Base-by-base conservation (phyloP, 2,329 filamentous ascomycete species). In the Pyrenophora tritici-repentis region DNA sequence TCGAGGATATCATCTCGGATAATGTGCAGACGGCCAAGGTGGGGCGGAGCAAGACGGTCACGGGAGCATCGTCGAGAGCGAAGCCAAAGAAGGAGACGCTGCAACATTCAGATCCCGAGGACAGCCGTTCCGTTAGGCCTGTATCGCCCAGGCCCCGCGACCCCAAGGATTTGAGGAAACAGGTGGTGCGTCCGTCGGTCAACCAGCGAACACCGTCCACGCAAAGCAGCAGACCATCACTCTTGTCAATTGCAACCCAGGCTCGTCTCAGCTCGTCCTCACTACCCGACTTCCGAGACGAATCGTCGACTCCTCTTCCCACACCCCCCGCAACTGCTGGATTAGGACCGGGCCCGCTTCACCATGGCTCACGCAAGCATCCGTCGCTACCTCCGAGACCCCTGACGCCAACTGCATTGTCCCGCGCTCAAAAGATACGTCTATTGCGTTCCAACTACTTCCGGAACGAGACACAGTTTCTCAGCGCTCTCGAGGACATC, bases 361-460 rank as follows among this genome's bases (percentile, higher is more conserved):
- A 68, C 20, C 73, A 74, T 42, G 52, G 69, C n/a, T 56, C 61
- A 31, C 68, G 76, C 42, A 73, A 85, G 60, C 86, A 64, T 49
- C 42, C 88, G 72, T 84, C 86, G 2, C 86, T 75, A 65, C 73
- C 58, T 61, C 75, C 87, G 60, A 80, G 81, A 4, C 73, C 82
- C 4, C 70, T 85, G 10, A 83, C 77, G 13, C 79, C 86, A 2
- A 81, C 79, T n/a, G 82, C 87, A 17, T 76, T 93, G 66, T 84
- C 85, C 1, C 71, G 77, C 4, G 73, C 78, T 9, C 87, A 92
- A 68, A 90, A 90, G 69, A 82, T 85, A n/a, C 85, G 86, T 41
- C 74, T 91, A 8, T 70, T 94, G 54, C 80, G 89, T 48, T 88
- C 91, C 53, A 90, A 94, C 70, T 94, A 94, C 71, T 94, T 93